Percentiles rank a stretch among this genome's conserved stretches.
Conservation (phyloP, 257 asterid species). For the Scutellaria minor region DNA sequence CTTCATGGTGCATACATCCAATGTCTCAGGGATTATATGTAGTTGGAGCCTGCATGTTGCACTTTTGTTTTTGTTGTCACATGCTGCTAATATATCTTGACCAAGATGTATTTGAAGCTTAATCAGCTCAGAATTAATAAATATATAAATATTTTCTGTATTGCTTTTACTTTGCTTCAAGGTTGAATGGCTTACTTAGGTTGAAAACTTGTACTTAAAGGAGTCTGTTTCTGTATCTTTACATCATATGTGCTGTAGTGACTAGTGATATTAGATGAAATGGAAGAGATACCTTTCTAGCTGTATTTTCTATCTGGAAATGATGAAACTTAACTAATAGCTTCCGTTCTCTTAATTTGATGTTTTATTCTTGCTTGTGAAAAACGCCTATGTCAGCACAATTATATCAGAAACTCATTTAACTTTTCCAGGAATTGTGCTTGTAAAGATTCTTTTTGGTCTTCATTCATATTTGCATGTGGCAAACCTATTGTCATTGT, state of each 20-base stretch:
- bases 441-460: conserved; percentile 25
- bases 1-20: conserved; percentile 11
- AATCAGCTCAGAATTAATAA: conserved; percentile 6
- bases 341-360: conserved; percentile 3
- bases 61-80: conserved; percentile 15
- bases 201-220: neutral
- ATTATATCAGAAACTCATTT: conserved; percentile 13
- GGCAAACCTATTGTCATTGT: conserved; percentile 9
- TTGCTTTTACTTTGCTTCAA: conserved; percentile 20
- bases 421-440: conserved; percentile 17
- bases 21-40: conserved; percentile 19
- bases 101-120: conserved; percentile 18
- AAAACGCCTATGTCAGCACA: conserved; percentile 6
- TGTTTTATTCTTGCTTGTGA: conserved; percentile 25
- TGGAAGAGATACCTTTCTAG: neutral
- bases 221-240: neutral
- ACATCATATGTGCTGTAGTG: neutral
- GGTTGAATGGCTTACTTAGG: conserved; percentile 18
- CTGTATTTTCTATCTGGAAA: conserved; percentile 11
- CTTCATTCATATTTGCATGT: conserved; percentile 25
- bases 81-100: conserved; percentile 5
- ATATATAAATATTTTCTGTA: neutral
- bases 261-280: conserved; percentile 24
- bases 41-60: conserved; percentile 20
- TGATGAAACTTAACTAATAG: conserved; percentile 15